Base-by-base conservation (phyloP, 1,284 basidiomycete genomes). In the Microbotryum intermedium region DNA sequence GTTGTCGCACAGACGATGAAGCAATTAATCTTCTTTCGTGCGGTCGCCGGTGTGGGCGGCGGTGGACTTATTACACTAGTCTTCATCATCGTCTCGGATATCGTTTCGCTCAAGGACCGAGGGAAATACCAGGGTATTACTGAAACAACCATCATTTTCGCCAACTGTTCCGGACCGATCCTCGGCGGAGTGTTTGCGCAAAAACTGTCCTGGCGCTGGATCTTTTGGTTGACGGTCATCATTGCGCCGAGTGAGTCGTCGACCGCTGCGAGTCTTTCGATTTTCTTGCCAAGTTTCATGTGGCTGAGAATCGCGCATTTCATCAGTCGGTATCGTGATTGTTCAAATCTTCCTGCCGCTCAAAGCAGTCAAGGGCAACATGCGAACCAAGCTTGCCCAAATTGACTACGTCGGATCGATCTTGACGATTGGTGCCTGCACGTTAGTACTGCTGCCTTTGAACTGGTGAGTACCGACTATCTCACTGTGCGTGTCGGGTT, bases 1-100 rank as follows among this genome's bases (percentile, higher is more conserved):
- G 83, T 83, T 0, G 80, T 85, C 66, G 80, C 83, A 3, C 79
- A 78, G 69, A 81, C 76, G 0, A 85, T 89, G 69, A 76, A 83
- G 2, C 80, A 87, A 68, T 76, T 90, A 55, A 89, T 90, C 69
- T 75, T 88, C 3, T 86, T 86, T 66, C 80, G 88, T 47, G 84
- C 73, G 0, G 26, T 87, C 42, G 80, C 84, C 21, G 85, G 86
- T 26, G 80, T 80, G 1, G 84, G 84, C 13, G 84, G 84, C 59
- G 85, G 85, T 8, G 83, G 83, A 0, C 80, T 86, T 44, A 76
- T 83, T 21, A 83, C 82, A 60, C 79, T 86, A 72, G 79, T 80
- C 50, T 83, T 85, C 71, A 84, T 85, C 42, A 66, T 84, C 55
- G 80, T 84, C 45, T 83, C 82, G 1, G 84, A 85, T 69, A 78